These are phyloP conservation scores for Pochonia chlamydosporia DNA, from an alignment of 2,329 filamentous ascomycete genomes.

Conservation along the genomic window DNA sequence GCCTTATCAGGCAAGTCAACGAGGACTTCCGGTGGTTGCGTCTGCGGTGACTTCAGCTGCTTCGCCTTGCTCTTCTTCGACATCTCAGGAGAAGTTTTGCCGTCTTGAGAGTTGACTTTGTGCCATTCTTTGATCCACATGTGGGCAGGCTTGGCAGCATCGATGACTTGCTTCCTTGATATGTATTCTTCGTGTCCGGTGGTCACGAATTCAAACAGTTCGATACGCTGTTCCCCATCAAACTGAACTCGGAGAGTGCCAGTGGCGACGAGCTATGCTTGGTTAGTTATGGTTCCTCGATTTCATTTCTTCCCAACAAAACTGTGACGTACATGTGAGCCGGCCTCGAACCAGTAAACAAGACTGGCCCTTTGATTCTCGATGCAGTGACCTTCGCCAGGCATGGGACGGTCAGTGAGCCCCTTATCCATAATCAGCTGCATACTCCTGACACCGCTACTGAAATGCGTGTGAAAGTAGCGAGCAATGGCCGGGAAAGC, in stretches of 20 bases:
- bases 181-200: slow-evolving; percentile 77
- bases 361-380: slow-evolving; percentile 73
- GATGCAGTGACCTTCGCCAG: slow-evolving; percentile 64
- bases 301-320: neutral
- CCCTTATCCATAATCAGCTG: slow-evolving; percentile 76
- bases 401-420: slow-evolving; percentile 47
- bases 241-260: slow-evolving; percentile 76
- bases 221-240: slow-evolving; percentile 72
- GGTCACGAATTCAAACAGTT: slow-evolving; percentile 77
- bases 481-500: slow-evolving; percentile 73
- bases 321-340: slow-evolving; percentile 61
- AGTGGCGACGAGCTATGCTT: slow-evolving; percentile 63
- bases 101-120: slow-evolving; percentile 50
- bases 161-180: slow-evolving; percentile 59
- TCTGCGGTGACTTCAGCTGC: slow-evolving; percentile 53
- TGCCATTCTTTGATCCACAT: slow-evolving; percentile 63
- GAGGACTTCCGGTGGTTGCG: slow-evolving; percentile 49
- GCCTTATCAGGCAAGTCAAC: slow-evolving; percentile 54
- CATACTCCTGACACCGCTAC: slow-evolving; percentile 78
- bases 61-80: slow-evolving; percentile 60
- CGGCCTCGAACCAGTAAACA: slow-evolving; percentile 83
- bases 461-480: slow-evolving; percentile 87
- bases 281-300: slow-evolving; percentile 22
- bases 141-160: slow-evolving; percentile 56
- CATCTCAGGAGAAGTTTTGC: slow-evolving; percentile 58